Evolutionary conservation across 305 asterid species (phyloP), one percentile per base, ranked within the genome.

Genomic region (Plantago coronopus): DNA sequence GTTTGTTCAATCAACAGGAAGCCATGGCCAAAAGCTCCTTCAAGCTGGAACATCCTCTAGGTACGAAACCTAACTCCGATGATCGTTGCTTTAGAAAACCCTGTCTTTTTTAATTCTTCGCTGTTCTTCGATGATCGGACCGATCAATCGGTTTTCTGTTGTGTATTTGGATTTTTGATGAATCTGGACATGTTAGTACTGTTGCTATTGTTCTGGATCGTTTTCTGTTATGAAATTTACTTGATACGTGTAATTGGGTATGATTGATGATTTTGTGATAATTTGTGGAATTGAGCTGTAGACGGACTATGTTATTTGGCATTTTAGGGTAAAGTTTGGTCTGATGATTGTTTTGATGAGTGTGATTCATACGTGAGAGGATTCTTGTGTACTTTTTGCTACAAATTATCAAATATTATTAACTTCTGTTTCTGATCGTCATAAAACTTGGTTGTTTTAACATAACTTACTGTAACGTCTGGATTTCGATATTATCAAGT

Each of bases 11-110:
- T 77, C 68, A 56, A 25, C 56, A 48, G 57, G 62, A 53, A 66
- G 69, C 76, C 72, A 90, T 87, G 96, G 86, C 87, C 21, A 84
- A 81, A 62, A 79, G 83, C 74, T 76, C 83, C 51, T 87, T 90
- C 83, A 85, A 85, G 83, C 63, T 79, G 76, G 84, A 85, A 61
- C 87, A 90, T 45, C 86, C 97, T 59, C 74, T 87, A n/a, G 97
- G 97, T 90, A 83, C 57, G 18, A 59, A 58, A 29, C 20, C 50
- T 15, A 48, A 27, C 27, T 51, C 60, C 47, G 60, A 45, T 63
- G 57, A 12, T 50, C 22, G 22, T 47, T 49, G 34, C 17, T 20
- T 49, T 8, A 3, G 22, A 18, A 27, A 27, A 31, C 7, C n/a
- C n/a, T n/a, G n/a, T 29, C 55, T 18, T 49, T 49, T 12, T 48